Conservation (phyloP, 345 rosid genomes). For the Syzygium aromaticum region DNA sequence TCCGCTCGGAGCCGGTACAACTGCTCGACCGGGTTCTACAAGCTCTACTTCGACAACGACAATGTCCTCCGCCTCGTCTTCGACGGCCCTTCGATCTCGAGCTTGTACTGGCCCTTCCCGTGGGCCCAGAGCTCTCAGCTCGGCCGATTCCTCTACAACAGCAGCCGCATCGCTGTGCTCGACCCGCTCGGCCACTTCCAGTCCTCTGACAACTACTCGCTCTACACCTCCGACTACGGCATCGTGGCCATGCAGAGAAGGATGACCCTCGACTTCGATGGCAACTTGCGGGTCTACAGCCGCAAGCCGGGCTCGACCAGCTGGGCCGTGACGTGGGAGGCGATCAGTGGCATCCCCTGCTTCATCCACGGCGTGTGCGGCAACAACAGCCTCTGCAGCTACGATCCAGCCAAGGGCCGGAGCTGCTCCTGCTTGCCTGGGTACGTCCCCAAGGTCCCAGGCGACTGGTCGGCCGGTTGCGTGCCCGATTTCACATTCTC, state of each 20-base stretch:
- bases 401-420: neutral
- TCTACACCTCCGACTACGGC: no score
- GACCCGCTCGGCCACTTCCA: constrained; percentile 13
- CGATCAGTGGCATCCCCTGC: no score
- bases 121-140: neutral
- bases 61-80: constrained; percentile 14
- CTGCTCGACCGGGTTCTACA: constrained; percentile 17
- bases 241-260: no score
- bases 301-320: no score
- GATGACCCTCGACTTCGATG: no score
- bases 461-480: constrained; percentile 25
- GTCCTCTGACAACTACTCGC: constrained; percentile 8
- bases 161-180: constrained; percentile 11
- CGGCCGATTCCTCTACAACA: constrained; percentile 13
- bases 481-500: constrained; percentile 8
- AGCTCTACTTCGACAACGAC: constrained; percentile 11
- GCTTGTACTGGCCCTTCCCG: constrained; percentile 19
- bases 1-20: constrained; percentile 21
- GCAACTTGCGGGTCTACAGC: no score
- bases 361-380: no score
- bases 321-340: no score
- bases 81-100: constrained; percentile 9
- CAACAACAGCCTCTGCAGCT: no score
- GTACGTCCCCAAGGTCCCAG: neutral
- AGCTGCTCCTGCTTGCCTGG: constrained; percentile 28